Evolutionary conservation across 805 yeast genomes (phyloP).

Genomic region (Priceomyces fermenticarens): DNA sequence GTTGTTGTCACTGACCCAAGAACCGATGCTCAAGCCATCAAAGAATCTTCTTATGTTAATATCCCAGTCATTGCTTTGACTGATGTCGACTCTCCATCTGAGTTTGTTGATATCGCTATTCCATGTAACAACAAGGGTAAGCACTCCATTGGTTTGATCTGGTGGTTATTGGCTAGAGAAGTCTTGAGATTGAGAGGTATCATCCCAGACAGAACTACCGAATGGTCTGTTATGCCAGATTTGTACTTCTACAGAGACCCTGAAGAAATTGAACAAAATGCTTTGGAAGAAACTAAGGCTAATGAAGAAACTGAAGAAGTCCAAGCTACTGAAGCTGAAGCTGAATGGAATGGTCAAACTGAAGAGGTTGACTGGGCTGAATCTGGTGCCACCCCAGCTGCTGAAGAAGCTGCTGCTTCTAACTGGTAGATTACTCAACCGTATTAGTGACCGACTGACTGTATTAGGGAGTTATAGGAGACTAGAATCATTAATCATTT

Average conservation of each 20-base stretch:
- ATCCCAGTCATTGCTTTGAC: constrained; percentile 99
- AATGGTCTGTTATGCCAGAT: constrained; percentile 99
- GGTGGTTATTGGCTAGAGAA: constrained; percentile 99
- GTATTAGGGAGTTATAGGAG: constrained; percentile 5
- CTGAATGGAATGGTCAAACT: constrained; percentile 56
- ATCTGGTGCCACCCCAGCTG: constrained; percentile 53
- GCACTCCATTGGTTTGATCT: constrained; percentile 98
- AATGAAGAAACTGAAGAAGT: constrained; percentile 60
- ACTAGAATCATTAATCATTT: constrained; percentile 6
- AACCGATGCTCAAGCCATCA: constrained; percentile 99
- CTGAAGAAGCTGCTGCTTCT: constrained; percentile 72
- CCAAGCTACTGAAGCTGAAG: constrained; percentile 57
- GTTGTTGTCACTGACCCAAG: constrained; percentile 99
- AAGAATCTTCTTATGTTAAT: constrained; percentile 99
- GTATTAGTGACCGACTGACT: constrained; percentile 1
- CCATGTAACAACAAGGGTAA: constrained; percentile 99
- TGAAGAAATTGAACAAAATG: constrained; percentile 90
- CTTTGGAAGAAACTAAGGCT: constrained; percentile 51
- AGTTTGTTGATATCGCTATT: constrained; percentile 98
- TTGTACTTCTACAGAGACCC: constrained; percentile 99
- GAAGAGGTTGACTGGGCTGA: constrained; percentile 67
- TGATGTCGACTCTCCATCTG: constrained; percentile 98
- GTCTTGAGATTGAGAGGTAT: constrained; percentile 98
- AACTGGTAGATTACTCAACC: constrained; percentile 35
- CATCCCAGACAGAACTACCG: constrained; percentile 91